Conservation (phyloP, 371 early-diverging fungal genomes). For the Mortierella sp. region DNA sequence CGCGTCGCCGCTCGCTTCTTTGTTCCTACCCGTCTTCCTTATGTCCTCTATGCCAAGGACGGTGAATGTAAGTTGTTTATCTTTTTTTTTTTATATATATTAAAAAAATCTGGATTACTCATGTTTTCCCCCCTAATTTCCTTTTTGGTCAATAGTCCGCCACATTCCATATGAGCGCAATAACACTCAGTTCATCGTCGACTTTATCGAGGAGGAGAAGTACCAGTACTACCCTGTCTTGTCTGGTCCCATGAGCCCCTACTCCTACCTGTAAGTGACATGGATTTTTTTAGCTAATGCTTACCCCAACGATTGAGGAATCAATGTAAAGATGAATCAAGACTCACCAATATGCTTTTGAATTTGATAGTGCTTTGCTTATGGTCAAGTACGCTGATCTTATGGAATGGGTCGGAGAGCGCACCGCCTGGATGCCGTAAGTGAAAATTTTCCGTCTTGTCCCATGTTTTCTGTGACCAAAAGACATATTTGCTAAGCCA, state of each 20-base stretch:
- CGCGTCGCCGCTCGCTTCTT: slow-evolving; percentile 53
- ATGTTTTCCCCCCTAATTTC: not conserved
- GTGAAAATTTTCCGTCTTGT: not conserved
- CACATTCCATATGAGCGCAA: slow-evolving; percentile 49
- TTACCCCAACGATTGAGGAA: not conserved
- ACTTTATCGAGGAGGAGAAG: slow-evolving; percentile 51
- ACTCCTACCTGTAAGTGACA: slow-evolving; percentile 34
- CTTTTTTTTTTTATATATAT: not conserved
- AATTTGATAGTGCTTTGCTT: slow-evolving; percentile 17
- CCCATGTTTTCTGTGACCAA: not conserved
- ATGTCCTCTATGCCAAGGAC: slow-evolving; percentile 53
- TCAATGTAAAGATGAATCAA: not conserved
- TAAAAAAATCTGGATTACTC: not conserved
- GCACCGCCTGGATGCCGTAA: slow-evolving; percentile 57
- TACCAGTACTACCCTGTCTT: slow-evolving; percentile 43
- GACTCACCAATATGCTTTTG: not conserved
- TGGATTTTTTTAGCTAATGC: not conserved
- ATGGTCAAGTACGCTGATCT: slow-evolving; percentile 43
- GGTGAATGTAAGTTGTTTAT: slow-evolving; percentile 42
- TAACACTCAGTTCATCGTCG: slow-evolving; percentile 50
- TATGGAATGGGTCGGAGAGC: slow-evolving; percentile 31
- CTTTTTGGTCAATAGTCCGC: slow-evolving; percentile 27
- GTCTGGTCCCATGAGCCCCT: slow-evolving; percentile 43
- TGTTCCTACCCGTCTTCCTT: slow-evolving; percentile 52
- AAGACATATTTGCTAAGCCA: not conserved